Evolutionary conservation across 2,329 filamentous ascomycete genomes (phyloP), one percentile per base, ranked within the genome.

Genomic region (Arachnomyces sp.): DNA sequence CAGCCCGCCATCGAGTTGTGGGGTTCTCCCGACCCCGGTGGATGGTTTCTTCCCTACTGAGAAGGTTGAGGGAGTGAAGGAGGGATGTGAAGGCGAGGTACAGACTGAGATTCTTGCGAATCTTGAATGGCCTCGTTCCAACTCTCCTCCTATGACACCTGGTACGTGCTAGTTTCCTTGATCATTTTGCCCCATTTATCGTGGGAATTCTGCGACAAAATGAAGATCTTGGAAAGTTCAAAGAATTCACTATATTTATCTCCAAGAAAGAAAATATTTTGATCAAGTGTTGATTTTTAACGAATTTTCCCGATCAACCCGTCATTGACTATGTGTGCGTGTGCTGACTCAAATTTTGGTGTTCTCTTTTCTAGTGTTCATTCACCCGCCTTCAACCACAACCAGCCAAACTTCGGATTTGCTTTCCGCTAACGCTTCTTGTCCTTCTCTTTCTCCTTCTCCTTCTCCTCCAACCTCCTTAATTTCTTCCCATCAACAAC

Each of bases 141-240:
- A 77, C 43, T 94, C 89, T 25, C 88, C 89, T 38, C 86, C 87
- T 16, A 79, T 94, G 76, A 93, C 87, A 55, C 88, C 89, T 76
- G 79, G 87, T 94, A 81, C 71, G 86, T 77, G 18, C 20, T 25
- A 25, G 9, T 25, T 30, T 33, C 36, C 29, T 39, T 46, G 46
- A 43, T 37, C 28, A 20, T 8, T 12, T 11, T 37, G 13, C 12
- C 12, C 14, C 9, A 31, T 39, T 20, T 14, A 38, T 36, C 35
- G 28, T 43, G 31, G 29, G 31, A 34, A 16, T 25, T 38, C 32
- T n/a, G 14, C 28, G 18, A 28, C 12, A 15, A 38, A 30, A 31
- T n/a, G n/a, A 45, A 33, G 25, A 39, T 33, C 33, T 15, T 36
- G 34, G 43, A 31, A 14, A n/a, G 25, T 31, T 44, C 20, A 30